Conservation (phyloP, 352 stramenopile genomes). For the Phytopythium delawarense region DNA sequence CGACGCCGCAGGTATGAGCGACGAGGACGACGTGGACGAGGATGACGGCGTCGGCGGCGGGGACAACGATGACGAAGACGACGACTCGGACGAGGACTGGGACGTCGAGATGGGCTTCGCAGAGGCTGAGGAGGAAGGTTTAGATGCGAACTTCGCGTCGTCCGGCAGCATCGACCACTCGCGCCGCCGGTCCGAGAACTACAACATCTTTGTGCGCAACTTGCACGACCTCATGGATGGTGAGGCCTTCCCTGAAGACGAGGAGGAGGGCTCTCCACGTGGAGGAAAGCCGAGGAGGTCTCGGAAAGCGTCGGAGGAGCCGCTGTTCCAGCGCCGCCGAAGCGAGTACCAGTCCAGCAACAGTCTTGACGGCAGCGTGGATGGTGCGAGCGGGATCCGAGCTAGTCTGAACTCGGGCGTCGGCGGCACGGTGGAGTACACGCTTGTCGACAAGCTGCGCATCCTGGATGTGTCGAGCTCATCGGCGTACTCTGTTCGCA, state of each 20-base stretch:
- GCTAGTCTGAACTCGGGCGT: constrained; percentile 54
- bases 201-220: constrained; percentile 79
- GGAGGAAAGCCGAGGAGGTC: constrained; percentile 8
- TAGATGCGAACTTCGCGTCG: constrained; percentile 14
- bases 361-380: constrained; percentile 41
- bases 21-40: constrained; percentile 1
- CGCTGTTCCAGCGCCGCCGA: constrained; percentile 51
- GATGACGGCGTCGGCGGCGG: constrained; percentile 4
- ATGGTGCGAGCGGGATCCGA: constrained; percentile 31
- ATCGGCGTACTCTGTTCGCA: constrained; percentile 69
- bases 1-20: constrained; percentile 1
- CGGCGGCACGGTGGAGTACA: constrained; percentile 49
- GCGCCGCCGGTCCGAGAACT: constrained; percentile 63
- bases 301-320: constrained; percentile 41
- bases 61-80: constrained; percentile 12
- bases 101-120: constrained; percentile 77
- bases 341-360: constrained; percentile 35
- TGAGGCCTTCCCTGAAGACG: constrained; percentile 53
- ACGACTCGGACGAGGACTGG: constrained; percentile 61
- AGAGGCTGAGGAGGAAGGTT: constrained; percentile 19
- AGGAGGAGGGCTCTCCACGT: constrained; percentile 23
- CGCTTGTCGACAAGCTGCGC: constrained; percentile 63
- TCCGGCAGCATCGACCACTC: constrained; percentile 49
- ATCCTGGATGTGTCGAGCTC: constrained; percentile 68
- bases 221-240: constrained; percentile 78